Base-by-base conservation (phyloP, 2,329 filamentous ascomycete species). In the Aspergillus sp. region DNA sequence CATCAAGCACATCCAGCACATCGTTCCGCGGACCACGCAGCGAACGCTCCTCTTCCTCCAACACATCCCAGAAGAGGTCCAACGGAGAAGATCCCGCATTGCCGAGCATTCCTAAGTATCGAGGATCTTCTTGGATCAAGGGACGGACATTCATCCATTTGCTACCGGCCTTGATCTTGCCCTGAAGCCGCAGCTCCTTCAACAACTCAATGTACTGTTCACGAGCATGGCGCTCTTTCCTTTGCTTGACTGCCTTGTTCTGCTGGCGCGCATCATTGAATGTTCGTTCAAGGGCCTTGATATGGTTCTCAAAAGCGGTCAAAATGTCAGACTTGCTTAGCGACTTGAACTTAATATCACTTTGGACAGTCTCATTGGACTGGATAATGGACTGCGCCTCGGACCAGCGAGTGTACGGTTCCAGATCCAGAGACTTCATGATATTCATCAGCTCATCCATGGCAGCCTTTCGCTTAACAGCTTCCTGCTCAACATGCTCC, bases 401-500 rank as follows among this genome's bases (percentile, higher is more conserved):
- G 46, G 86, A 82, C 94, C 94, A 98, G 57, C 89, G 85, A 35
- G 91, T 96, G 67, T 95, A 96, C 2, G 91, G 88, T 64, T 95
- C 90, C 50, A 96, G 76, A 59, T 93, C 81, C 45, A 98, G 78
- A 57, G 82, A 83, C 43, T 86, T 84, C 38, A 98, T 73, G 49
- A 97, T 79, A 35, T 82, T 81, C 46, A 86, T 81, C 41, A 98
- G 78, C 39, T 91, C 86, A 58, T 90, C 86, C 76, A 95, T 85
- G 43, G 91, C 93, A 41, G 83, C 83, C 67, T 87, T 90, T 51
- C 87, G 85, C 49, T 81, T 77, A 33, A 78, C 74, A 7, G 81
- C 77, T 68, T 95, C 87, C 55, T 84, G 77, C 61, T 96, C 89
- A 15, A 83, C 74, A 63, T 96, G 83, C 5, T 79, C 74, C 67